Base-by-base conservation (phyloP, 2,329 filamentous ascomycete genomes). In the Neospermospora avenae region DNA sequence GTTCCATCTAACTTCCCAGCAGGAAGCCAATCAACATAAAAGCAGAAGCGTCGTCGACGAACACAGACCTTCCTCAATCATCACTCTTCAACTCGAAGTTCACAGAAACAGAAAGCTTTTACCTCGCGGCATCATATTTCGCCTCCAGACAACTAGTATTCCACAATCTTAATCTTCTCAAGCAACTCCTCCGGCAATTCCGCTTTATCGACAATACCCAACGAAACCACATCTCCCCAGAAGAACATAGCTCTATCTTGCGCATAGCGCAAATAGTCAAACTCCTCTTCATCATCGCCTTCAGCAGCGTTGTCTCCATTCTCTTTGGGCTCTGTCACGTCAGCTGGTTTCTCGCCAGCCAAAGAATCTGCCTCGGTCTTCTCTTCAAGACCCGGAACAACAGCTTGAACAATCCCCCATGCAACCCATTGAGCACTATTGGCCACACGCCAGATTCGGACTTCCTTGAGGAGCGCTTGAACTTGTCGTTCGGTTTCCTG, bases 381-480 rank as follows among this genome's bases (percentile, higher is more conserved):
- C 20, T 56, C 56, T 22, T 70, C 66, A 5, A 93, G 79, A 0
- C 87, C 90, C 0, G 90, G 86, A 1, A 96, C 81, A 72, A 95
- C 93, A 51, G 95, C 93, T 76, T 99, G 95, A 55, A 99, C 89
- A 63, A 98, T 91, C 24, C 95, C 95, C 95, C 95, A 99, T 1
- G 92, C 90, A 24, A 96, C 85, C 95, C 95, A 99, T 76, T 90
- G 85, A 1, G 91, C 91, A 37, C 88, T 92, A 75, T 95, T 96
- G 41, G 91, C 90, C 0, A 90, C 80, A 3, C 95, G 85, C 95
- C 95, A 99, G 48, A 96, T 79, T 16, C 86, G 81, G 2, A 91
- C 87, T 76, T 98, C 92, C 42, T 87, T 84, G 70, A 95, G 78
- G 28, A 99, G 79, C 55, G 85, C 82, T 52, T 84, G 79, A 5